Conservation (phyloP, 441 rosid genomes). For the Jatropha podagrica region DNA sequence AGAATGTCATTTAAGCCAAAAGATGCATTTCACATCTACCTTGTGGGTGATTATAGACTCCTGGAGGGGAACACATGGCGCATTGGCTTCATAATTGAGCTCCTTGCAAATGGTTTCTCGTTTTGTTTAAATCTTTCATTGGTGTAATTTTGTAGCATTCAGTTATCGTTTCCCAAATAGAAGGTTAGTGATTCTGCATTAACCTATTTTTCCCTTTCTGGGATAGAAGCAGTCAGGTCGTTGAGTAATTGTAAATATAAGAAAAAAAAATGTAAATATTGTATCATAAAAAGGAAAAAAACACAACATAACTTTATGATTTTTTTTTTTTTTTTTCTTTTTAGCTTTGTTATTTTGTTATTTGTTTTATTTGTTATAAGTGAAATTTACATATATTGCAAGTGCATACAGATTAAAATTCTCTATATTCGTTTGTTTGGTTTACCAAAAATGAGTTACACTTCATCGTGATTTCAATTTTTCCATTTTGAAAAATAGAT, state of each 20-base stretch:
- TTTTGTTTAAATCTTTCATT: neutral
- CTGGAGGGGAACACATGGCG: neutral
- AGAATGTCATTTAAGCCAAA: neutral
- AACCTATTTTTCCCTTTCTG: neutral
- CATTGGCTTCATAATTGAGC: neutral
- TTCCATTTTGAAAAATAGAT: no score
- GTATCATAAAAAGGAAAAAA: neutral
- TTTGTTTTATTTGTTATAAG: neutral
- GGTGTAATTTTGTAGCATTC: neutral
- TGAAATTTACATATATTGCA: neutral
- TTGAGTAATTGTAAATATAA: slow-evolving; percentile 10
- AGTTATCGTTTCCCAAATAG: neutral
- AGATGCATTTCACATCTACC: neutral
- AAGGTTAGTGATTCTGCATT: slow-evolving; percentile 1
- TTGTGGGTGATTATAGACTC: neutral
- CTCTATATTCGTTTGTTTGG: no score
- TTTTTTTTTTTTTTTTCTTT: no score
- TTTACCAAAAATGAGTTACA: no score
- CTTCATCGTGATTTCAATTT: no score
- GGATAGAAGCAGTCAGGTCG: neutral
- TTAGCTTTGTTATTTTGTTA: no score
- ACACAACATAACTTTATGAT: no score
- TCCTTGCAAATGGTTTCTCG: neutral
- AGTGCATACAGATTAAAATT: neutral
- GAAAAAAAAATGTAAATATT: neutral